Evolutionary conservation across 2,329 filamentous ascomycete species (phyloP).

Genomic region (Dactylellina leptospora): DNA sequence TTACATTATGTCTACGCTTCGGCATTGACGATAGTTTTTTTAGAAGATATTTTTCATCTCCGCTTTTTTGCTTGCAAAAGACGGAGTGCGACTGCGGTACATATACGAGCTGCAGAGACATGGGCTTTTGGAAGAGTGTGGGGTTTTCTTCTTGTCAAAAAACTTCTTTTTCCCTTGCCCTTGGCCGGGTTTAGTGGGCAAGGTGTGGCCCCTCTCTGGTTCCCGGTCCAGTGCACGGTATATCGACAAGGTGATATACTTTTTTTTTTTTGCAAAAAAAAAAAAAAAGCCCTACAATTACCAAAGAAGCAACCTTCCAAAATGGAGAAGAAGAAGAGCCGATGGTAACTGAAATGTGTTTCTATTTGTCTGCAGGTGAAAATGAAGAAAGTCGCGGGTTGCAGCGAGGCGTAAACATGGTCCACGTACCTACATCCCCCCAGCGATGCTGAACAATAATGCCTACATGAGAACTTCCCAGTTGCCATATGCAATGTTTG

Average conservation of each 20-base stretch:
- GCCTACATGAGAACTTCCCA: neutral
- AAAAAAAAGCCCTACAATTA: too few relatives aligned
- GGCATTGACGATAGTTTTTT: neutral
- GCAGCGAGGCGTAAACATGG: neutral
- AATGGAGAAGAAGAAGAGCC: neutral
- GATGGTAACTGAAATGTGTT: neutral
- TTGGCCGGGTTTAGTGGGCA: neutral
- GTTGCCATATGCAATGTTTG: neutral
- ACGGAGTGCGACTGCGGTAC: neutral
- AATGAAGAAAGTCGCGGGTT: neutral
- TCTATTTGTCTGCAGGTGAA: neutral
- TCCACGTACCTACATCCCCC: neutral
- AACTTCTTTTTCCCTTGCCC: too few relatives aligned
- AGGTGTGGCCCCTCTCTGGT: constrained; percentile 12
- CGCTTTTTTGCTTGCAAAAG: neutral
- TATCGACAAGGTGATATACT: neutral
- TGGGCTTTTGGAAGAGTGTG: constrained; percentile 2
- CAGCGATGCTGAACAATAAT: neutral
- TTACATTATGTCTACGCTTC: too few relatives aligned
- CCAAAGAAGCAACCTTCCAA: constrained; percentile 2
- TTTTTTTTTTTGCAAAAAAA: too few relatives aligned
- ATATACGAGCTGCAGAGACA: constrained; percentile 17
- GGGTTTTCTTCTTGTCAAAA: constrained; percentile 1
- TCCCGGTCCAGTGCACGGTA: constrained; percentile 6
- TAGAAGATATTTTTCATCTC: too few relatives aligned